Conservation (phyloP, 2,329 filamentous ascomycete genomes). For the Plenodomus biglobosus region DNA sequence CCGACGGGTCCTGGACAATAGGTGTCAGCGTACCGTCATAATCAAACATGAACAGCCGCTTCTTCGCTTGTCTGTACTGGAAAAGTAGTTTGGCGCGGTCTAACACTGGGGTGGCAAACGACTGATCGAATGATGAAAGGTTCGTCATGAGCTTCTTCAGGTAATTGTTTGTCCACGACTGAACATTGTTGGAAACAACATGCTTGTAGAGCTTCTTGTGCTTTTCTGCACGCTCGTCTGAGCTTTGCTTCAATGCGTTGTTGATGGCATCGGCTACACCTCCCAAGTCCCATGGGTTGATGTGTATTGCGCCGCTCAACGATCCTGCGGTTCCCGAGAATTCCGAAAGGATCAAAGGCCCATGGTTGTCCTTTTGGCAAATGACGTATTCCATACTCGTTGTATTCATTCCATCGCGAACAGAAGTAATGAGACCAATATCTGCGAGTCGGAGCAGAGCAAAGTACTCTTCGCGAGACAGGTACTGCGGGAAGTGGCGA, state of each 20-base stretch:
- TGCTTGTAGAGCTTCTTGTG: conserved; percentile 78
- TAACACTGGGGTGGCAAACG: conserved; percentile 76
- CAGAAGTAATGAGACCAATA: conserved; percentile 91
- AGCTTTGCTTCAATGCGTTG: conserved; percentile 74
- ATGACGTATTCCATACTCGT: conserved; percentile 93
- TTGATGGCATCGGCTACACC: conserved; percentile 85
- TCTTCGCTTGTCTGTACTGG: conserved; percentile 72
- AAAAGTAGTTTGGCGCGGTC: conserved; percentile 72
- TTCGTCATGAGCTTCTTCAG: conserved; percentile 78
- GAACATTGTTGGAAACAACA: conserved; percentile 82
- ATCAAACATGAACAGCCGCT: conserved; percentile 96
- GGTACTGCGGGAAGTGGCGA: conserved; percentile 91
- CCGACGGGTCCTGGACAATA: conserved; percentile 87
- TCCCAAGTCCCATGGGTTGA: conserved; percentile 91
- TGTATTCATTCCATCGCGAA: conserved; percentile 97
- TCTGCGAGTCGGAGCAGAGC: conserved; percentile 88
- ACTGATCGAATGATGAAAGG: conserved; percentile 73
- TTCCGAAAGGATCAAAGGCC: conserved; percentile 90
- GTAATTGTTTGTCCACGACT: conserved; percentile 80
- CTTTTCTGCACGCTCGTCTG: conserved; percentile 65
- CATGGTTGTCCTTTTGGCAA: conserved; percentile 83
- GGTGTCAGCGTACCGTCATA: conserved; percentile 95
- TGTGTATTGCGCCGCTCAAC: conserved; percentile 83
- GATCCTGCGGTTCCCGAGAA: conserved; percentile 93
- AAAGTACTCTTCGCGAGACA: conserved; percentile 89